These are phyloP conservation scores for Gentiana macrophylla DNA, from an alignment of 257 asterid genomes.

Conservation along the genomic window DNA sequence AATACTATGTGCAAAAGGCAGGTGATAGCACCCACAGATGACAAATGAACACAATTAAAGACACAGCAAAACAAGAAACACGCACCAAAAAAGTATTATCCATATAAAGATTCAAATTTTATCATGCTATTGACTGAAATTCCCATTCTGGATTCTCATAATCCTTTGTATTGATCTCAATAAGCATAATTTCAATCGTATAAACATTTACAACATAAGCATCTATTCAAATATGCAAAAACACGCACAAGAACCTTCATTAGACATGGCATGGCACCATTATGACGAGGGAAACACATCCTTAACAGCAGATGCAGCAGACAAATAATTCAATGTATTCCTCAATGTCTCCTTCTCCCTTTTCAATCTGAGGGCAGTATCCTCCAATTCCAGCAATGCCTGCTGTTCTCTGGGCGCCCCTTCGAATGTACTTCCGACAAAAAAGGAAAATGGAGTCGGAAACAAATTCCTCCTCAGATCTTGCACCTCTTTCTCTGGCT, in stretches of 20 bases:
- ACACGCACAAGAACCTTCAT: slow-evolving; percentile 1
- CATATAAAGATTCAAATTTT: slow-evolving; percentile 1
- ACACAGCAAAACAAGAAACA: not conserved
- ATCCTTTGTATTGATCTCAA: not conserved
- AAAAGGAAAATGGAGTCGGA: slow-evolving; percentile 94
- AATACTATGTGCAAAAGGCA: too few species aligned
- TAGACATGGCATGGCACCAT: not conserved
- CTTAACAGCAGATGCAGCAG: slow-evolving; percentile 95
- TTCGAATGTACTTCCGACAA: slow-evolving; percentile 86
- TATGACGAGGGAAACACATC: slow-evolving; percentile 86
- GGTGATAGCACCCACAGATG: not conserved
- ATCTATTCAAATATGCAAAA: not conserved
- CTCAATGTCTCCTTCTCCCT: slow-evolving; percentile 92
- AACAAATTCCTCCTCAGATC: slow-evolving; percentile 75
- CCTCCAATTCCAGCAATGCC: slow-evolving; percentile 93
- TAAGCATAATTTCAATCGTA: not conserved
- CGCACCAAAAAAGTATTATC: not conserved
- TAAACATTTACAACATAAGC: slow-evolving; percentile 17
- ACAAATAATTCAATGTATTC: slow-evolving; percentile 82
- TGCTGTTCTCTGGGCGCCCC: slow-evolving; percentile 98
- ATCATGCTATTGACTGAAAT: not conserved
- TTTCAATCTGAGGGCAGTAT: slow-evolving; percentile 76
- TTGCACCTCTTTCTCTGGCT: slow-evolving; percentile 71
- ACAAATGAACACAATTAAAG: not conserved
- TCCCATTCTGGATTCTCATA: not conserved